These are phyloP conservation scores for Fomitopsis betulina DNA, from an alignment of 1,284 basidiomycete species.

Conservation along the genomic window DNA sequence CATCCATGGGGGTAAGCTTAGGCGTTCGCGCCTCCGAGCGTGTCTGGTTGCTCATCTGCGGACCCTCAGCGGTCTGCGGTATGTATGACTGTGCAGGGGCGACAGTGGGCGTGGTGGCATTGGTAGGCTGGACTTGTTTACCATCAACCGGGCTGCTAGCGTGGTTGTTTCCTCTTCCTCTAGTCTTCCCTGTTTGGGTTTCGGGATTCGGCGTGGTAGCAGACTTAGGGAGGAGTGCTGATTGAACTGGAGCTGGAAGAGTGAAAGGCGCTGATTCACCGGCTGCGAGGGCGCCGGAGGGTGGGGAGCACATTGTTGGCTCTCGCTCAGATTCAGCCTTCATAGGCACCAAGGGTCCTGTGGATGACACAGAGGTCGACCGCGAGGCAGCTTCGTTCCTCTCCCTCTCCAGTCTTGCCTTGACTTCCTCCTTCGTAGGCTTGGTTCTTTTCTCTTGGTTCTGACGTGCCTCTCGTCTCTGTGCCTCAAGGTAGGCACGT, in stretches of 20 bases:
- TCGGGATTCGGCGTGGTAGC: not conserved
- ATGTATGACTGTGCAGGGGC: not conserved
- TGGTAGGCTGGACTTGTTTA: not conserved
- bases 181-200: not conserved
- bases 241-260: no score
- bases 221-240: not conserved
- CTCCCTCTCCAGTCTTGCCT: constrained; percentile 11
- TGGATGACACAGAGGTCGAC: not conserved
- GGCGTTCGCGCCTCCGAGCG: not conserved
- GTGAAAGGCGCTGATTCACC: not conserved
- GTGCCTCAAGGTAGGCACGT: not conserved
- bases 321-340: not conserved
- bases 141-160: no score
- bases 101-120: not conserved
- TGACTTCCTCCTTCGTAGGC: constrained; percentile 3
- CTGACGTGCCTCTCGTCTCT: not conserved
- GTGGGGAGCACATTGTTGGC: not conserved
- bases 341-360: not conserved
- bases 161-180: not conserved
- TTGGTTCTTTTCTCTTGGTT: constrained; percentile 2
- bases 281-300: not conserved
- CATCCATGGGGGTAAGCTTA: no score
- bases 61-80: not conserved
- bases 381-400: constrained; percentile 2
- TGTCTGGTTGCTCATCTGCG: not conserved